Conservation (phyloP, 1,284 basidiomycete species). For the Cerioporus squamosus region DNA sequence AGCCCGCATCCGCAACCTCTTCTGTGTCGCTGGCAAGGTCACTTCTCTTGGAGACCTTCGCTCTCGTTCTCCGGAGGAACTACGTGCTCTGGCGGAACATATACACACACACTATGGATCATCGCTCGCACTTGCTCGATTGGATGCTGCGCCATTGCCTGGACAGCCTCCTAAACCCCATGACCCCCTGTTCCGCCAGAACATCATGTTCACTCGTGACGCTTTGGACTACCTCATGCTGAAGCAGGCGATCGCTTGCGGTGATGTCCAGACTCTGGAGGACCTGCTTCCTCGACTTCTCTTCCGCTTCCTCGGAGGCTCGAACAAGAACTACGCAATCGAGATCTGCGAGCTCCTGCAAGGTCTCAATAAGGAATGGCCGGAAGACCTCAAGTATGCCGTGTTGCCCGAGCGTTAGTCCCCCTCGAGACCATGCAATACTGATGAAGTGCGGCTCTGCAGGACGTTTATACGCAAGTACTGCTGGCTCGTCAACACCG, state of each 20-base stretch:
- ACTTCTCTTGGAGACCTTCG: conserved; percentile 1
- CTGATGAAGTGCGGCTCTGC: too few species aligned
- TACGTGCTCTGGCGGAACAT: conserved; percentile 11
- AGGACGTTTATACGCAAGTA: conserved; percentile 35
- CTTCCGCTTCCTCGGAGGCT: conserved; percentile 28
- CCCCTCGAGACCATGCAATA: background rate
- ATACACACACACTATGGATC: conserved; percentile 31
- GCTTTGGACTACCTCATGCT: conserved; percentile 40
- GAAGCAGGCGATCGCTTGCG: conserved; percentile 35
- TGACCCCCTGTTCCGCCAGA: conserved; percentile 21
- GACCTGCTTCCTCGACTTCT: conserved; percentile 34
- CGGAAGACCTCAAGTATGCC: conserved; percentile 32
- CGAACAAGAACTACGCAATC: conserved; percentile 1
- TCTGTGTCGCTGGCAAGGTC: conserved; percentile 3
- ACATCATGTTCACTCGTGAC: conserved; percentile 39
- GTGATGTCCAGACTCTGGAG: conserved; percentile 44
- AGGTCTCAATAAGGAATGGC: conserved; percentile 38
- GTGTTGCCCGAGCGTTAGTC: background rate
- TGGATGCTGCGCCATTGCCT: background rate
- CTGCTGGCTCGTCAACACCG: conserved; percentile 43
- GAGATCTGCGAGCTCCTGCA: conserved; percentile 42
- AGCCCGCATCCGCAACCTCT: conserved; percentile 16
- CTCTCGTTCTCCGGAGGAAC: background rate
- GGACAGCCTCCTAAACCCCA: conserved; percentile 17
- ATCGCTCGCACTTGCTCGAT: conserved; percentile 12